Evolutionary conservation across 2,329 filamentous ascomycete genomes (phyloP).

Genomic region (Calonectria pseudoturangicola): DNA sequence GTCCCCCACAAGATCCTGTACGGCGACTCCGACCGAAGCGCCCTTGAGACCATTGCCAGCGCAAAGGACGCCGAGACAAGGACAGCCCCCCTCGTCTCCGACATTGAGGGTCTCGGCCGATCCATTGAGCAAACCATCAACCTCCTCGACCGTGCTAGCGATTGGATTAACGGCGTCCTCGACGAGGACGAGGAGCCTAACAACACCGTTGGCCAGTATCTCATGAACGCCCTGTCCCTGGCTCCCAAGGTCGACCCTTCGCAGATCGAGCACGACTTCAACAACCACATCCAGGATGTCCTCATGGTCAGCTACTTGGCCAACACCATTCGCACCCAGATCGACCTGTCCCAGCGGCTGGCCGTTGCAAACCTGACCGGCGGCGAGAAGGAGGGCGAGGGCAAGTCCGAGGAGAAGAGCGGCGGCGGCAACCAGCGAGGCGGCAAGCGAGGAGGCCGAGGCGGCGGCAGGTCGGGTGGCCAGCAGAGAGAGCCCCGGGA

Average conservation of each 20-base stretch:
- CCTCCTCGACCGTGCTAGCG: constrained; percentile 92
- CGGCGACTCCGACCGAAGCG: constrained; percentile 80
- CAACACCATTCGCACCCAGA: constrained; percentile 99
- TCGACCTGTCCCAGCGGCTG: constrained; percentile 96
- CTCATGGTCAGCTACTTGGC: constrained; percentile 98
- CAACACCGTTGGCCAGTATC: constrained; percentile 93
- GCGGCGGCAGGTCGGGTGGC: constrained; percentile 69
- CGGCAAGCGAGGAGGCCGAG: constrained; percentile 71
- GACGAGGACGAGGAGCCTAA: constrained; percentile 95
- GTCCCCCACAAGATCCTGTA: constrained; percentile 97
- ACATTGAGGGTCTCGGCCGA: constrained; percentile 91
- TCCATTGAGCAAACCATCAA: constrained; percentile 91
- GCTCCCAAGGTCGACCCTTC: constrained; percentile 94
- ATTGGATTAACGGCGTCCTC: constrained; percentile 94
- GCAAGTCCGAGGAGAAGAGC: constrained; percentile 66
- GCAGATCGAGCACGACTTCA: constrained; percentile 98
- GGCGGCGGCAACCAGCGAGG: constrained; percentile 66
- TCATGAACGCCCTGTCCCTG: constrained; percentile 94
- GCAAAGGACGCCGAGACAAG: constrained; percentile 88
- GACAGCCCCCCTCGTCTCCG: constrained; percentile 83
- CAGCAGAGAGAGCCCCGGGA: constrained; percentile 71
- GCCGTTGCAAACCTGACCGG: constrained; percentile 82
- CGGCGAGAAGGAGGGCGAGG: constrained; percentile 70
- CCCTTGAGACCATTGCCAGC: constrained; percentile 87
- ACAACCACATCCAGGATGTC: constrained; percentile 99